Percentiles rank a stretch among this genome's conserved stretches.
Conservation (phyloP, 2,329 filamentous ascomycete genomes). For the Fusarium brachygibbosum region DNA sequence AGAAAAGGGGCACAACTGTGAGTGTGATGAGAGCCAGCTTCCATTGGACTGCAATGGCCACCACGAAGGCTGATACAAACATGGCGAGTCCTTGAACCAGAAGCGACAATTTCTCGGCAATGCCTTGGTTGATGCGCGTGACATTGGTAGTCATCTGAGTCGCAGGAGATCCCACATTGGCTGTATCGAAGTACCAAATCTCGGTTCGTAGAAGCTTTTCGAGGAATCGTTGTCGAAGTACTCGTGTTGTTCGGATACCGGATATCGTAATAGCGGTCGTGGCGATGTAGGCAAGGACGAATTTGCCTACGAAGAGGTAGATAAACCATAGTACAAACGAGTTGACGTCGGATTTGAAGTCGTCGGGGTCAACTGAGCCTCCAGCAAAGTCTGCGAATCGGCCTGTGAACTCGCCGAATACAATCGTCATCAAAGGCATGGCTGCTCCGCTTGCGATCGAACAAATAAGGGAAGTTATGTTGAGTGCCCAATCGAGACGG, state of each 20-base stretch:
- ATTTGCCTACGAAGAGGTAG: slow-evolving; percentile 36
- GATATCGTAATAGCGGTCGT: slow-evolving; percentile 19
- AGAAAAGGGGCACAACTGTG: slow-evolving; percentile 49
- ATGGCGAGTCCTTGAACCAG: slow-evolving; percentile 55
- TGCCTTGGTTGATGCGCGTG: slow-evolving; percentile 56
- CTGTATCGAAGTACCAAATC: slow-evolving; percentile 36
- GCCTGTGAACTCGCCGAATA: slow-evolving; percentile 35
- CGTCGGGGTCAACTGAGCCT: slow-evolving; percentile 6
- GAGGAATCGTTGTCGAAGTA: slow-evolving; percentile 25
- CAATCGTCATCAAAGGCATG: slow-evolving; percentile 33
- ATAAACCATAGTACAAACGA: slow-evolving; percentile 35
- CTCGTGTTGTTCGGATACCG: slow-evolving; percentile 33
- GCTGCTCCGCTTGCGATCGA: slow-evolving; percentile 28
- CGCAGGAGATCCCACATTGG: slow-evolving; percentile 20
- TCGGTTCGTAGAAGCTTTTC: slow-evolving; percentile 33
- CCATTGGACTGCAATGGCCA: slow-evolving; percentile 57
- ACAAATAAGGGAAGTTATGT: slow-evolving; percentile 21
- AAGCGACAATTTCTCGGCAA: slow-evolving; percentile 56
- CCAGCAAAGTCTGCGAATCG: slow-evolving; percentile 29
- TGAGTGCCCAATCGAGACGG: slow-evolving; percentile 32
- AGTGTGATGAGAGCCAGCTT: slow-evolving; percentile 58
- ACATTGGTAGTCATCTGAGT: slow-evolving; percentile 56
- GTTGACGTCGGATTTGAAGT: slow-evolving; percentile 21
- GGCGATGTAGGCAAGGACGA: slow-evolving; percentile 29
- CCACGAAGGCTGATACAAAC: slow-evolving; percentile 55